These are phyloP conservation scores for Cutaneotrichosporon mucoides DNA, from an alignment of 1,284 basidiomycete genomes.

Conservation along the genomic window DNA sequence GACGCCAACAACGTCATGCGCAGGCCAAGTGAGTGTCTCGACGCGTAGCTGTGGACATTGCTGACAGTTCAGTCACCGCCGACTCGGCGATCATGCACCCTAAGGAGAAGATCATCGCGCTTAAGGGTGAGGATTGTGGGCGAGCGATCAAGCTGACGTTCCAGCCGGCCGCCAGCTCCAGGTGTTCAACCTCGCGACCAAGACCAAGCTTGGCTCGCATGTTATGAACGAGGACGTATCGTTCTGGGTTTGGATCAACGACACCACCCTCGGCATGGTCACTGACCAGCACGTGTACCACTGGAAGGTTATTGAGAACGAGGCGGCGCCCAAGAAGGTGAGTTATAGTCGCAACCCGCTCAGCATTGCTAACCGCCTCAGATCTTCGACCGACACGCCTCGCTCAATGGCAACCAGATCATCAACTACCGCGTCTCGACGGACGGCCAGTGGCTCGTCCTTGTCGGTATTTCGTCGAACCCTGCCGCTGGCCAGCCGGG, in stretches of 20 bases:
- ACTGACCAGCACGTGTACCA: conserved; percentile 92
- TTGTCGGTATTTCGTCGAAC: conserved; percentile 95
- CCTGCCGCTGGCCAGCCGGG: conserved; percentile 61
- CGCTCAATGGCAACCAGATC: conserved; percentile 91
- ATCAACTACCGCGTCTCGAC: conserved; percentile 93
- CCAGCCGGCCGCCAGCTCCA: conserved; percentile 89
- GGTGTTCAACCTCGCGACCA: conserved; percentile 96
- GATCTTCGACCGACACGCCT: conserved; percentile 92
- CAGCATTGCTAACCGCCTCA: conserved; percentile 19
- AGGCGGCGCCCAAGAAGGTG: conserved; percentile 42
- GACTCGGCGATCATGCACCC: conserved; percentile 99
- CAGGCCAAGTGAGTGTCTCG: conserved; percentile 62
- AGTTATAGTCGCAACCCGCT: neutral
- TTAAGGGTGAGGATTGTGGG: conserved; percentile 64
- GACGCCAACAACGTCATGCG: conserved; percentile 95
- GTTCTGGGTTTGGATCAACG: conserved; percentile 98
- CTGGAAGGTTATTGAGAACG: conserved; percentile 64
- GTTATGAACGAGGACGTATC: conserved; percentile 89
- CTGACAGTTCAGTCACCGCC: conserved; percentile 61
- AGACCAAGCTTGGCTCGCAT: conserved; percentile 96
- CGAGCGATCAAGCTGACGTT: conserved; percentile 4
- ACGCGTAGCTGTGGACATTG: neutral
- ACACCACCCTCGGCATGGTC: conserved; percentile 88
- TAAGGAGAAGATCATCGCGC: conserved; percentile 90
- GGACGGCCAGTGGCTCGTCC: conserved; percentile 96